Conservation (phyloP, 257 asterid genomes). For the Paraleonurus japonicus region DNA sequence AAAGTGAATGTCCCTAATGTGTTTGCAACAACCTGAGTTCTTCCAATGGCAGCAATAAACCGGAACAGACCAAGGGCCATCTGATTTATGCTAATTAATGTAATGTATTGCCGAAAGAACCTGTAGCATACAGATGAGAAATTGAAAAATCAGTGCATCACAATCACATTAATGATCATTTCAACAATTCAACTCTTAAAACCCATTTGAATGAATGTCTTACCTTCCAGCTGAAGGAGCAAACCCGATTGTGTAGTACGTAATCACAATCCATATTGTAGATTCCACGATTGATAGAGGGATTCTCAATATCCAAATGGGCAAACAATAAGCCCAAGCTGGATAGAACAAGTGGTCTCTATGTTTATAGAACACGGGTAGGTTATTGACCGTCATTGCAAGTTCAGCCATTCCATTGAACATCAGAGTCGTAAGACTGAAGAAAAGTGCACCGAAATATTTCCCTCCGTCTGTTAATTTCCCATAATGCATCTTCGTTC, state of each 20-base stretch:
- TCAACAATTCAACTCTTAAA: not conserved
- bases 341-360: constrained; percentile 21
- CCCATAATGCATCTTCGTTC: constrained; percentile 12
- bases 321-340: constrained; percentile 27
- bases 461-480: not conserved
- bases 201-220: not conserved
- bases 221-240: constrained; percentile 47
- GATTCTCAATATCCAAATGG: constrained; percentile 1
- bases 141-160: not conserved
- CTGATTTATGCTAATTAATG: constrained; percentile 42
- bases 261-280: constrained; percentile 39
- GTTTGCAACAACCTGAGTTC: constrained; percentile 44
- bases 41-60: constrained; percentile 47
- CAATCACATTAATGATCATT: not conserved
- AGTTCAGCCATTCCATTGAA: constrained; percentile 25
- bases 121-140: constrained; percentile 18
- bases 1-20: constrained; percentile 46
- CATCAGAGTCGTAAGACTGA: constrained; percentile 17
- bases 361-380: constrained; percentile 23
- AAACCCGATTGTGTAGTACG: constrained; percentile 51
- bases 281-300: constrained; percentile 33
- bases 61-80: constrained; percentile 55
- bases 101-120: constrained; percentile 47
- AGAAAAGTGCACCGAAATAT: constrained; percentile 22
- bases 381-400: constrained; percentile 16